Conservation (phyloP, 2,329 filamentous ascomycete species). For the Aspergillus phoenicis region DNA sequence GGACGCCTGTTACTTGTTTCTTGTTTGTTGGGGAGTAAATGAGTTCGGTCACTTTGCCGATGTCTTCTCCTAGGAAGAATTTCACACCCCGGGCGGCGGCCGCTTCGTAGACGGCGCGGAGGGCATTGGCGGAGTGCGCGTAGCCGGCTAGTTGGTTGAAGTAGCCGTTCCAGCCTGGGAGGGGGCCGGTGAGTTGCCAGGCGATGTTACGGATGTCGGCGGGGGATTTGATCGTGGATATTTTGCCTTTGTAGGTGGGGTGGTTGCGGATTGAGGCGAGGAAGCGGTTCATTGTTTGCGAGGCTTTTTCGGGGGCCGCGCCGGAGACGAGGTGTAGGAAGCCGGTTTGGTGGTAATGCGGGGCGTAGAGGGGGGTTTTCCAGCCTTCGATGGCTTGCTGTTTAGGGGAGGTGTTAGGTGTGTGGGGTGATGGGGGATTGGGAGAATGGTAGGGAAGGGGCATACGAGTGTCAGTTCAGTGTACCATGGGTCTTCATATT, state of each 20-base stretch:
- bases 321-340: constrained; percentile 56
- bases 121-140: constrained; percentile 57
- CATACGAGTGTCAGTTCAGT: constrained; percentile 56
- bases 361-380: constrained; percentile 57
- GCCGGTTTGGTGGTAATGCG: constrained; percentile 56
- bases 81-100: constrained; percentile 45
- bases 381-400: constrained; percentile 56
- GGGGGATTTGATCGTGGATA: constrained; percentile 40
- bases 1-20: constrained; percentile 34
- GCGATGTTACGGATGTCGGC: constrained; percentile 48
- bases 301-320: constrained; percentile 52
- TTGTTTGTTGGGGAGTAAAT: constrained; percentile 33
- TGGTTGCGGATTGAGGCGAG: constrained; percentile 42
- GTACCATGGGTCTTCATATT: constrained; percentile 62
- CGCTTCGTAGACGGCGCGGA: constrained; percentile 51
- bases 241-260: constrained; percentile 41
- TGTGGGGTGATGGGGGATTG: neutral
- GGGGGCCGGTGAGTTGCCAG: constrained; percentile 54
- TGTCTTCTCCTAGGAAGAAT: constrained; percentile 49
- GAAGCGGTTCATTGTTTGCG: constrained; percentile 49
- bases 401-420: neutral
- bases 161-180: constrained; percentile 61
- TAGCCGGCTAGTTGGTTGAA: constrained; percentile 61
- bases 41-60: constrained; percentile 45
- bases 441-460: neutral